A percentile compares a stretch with the other conserved stretches of the same genome.
Evolutionary conservation across 1,139 yeast genomes (phyloP).

Genomic region (Suhomyces chickasaworum): DNA sequence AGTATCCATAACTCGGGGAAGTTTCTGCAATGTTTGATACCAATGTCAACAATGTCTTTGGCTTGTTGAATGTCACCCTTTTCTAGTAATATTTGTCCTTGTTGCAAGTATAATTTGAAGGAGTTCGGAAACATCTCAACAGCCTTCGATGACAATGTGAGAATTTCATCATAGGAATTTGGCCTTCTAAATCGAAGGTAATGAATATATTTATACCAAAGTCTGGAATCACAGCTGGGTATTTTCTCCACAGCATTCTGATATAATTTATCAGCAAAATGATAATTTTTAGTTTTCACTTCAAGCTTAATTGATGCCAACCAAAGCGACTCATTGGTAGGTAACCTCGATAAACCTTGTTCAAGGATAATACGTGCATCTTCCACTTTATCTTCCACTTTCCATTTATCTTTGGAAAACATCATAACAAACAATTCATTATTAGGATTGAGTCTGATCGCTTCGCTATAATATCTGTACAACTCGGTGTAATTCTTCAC

Average conservation of each 20-base stretch:
- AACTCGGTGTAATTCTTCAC: conserved; percentile 29
- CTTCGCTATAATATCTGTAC: conserved; percentile 53
- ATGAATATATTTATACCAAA: conserved; percentile 67
- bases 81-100: conserved; percentile 52
- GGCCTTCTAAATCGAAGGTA: conserved; percentile 43
- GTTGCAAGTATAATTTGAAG: conserved; percentile 58
- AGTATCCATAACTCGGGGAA: conserved; percentile 56
- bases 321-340: conserved; percentile 61
- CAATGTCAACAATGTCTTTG: conserved; percentile 49
- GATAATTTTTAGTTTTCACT: conserved; percentile 36
- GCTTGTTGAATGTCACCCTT: conserved; percentile 39
- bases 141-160: conserved; percentile 47
- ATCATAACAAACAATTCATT: conserved; percentile 58
- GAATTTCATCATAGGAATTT: conserved; percentile 28
- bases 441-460: conserved; percentile 50
- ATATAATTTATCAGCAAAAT: conserved; percentile 47
- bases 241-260: conserved; percentile 38
- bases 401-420: conserved; percentile 74
- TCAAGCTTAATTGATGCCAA: conserved; percentile 71
- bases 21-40: conserved; percentile 50
- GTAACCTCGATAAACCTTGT: conserved; percentile 44
- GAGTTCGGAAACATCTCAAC: conserved; percentile 47
- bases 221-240: conserved; percentile 42
- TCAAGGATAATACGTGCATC: conserved; percentile 58
- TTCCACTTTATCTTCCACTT: conserved; percentile 42